A percentile compares a stretch with the other conserved stretches of the same genome.
Evolutionary conservation across 1,284 basidiomycete species (phyloP).

Genomic region (Ceratobasidium sp.): DNA sequence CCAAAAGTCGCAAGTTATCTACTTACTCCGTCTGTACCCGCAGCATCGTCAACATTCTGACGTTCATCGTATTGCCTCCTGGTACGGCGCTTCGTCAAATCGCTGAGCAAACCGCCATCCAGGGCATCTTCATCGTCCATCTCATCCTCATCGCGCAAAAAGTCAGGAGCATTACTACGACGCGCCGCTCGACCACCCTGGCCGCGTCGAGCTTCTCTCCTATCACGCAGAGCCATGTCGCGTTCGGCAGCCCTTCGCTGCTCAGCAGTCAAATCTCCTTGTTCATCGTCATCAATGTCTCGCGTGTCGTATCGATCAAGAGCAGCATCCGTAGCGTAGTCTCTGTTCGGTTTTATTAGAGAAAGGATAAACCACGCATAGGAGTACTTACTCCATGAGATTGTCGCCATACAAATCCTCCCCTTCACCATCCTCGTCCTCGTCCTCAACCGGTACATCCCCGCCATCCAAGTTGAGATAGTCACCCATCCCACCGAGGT

Average conservation of each 20-base stretch:
- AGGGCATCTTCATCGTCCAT: conserved; percentile 69
- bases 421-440: conserved; percentile 86
- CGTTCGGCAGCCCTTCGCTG: conserved; percentile 87
- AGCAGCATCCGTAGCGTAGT: conserved; percentile 84
- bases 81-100: conserved; percentile 76
- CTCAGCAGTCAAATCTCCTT: conserved; percentile 76
- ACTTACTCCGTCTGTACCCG: conserved; percentile 82
- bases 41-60: conserved; percentile 83
- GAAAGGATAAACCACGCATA: neutral
- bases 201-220: conserved; percentile 70
- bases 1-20: conserved; percentile 1
- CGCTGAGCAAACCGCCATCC: conserved; percentile 64
- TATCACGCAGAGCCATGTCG: conserved; percentile 89
- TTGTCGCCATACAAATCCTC: conserved; percentile 93
- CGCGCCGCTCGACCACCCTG: conserved; percentile 75
- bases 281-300: conserved; percentile 82
- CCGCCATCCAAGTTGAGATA: conserved; percentile 66
- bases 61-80: conserved; percentile 91
- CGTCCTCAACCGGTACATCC: conserved; percentile 71
- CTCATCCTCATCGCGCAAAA: conserved; percentile 55
- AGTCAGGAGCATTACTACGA: conserved; percentile 77
- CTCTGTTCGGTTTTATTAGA: conserved; percentile 64
- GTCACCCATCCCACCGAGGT: conserved; percentile 77
- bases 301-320: conserved; percentile 90
- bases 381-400: conserved; percentile 72